phyloP scores from a whole-genome alignment of 306 rosid genomes.

The Gastrolobium bilobum region DNA sequence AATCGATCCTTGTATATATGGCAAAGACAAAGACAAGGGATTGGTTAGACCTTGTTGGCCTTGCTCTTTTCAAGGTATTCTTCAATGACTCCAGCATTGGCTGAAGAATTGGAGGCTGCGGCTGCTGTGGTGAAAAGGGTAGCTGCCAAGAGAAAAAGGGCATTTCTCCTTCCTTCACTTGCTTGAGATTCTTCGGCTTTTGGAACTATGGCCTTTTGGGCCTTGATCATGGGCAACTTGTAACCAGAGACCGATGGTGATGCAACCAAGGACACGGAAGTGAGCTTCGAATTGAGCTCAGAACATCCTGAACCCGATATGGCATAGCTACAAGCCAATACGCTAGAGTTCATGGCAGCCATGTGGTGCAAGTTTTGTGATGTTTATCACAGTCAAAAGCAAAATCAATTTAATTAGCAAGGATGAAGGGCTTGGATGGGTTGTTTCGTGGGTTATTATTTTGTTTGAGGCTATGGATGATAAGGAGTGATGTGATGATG shows the following conservation, averaged over 20 bases:
- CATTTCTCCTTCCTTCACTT: constrained; percentile 78
- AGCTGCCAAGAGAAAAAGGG: constrained; percentile 72
- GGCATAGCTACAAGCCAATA: constrained; percentile 79
- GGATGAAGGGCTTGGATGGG: background rate
- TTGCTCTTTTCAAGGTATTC: constrained; percentile 89
- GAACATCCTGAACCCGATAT: constrained; percentile 65
- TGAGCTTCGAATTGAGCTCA: constrained; percentile 63
- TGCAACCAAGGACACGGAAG: constrained; percentile 51
- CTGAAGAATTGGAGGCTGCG: constrained; percentile 50
- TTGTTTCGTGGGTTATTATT: background rate
- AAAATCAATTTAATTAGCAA: constrained; percentile 14
- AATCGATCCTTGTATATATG: too few species aligned
- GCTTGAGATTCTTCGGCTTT: constrained; percentile 41
- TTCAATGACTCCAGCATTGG: constrained; percentile 88
- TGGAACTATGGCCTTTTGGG: constrained; percentile 60
- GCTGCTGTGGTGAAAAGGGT: constrained; percentile 68
- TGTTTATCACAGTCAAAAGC: background rate
- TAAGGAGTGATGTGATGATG: constrained; percentile 48
- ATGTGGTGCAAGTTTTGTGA: constrained; percentile 48
- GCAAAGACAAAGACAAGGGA: background rate
- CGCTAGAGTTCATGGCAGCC: constrained; percentile 89
- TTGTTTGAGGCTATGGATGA: constrained; percentile 44
- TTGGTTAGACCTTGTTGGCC: constrained; percentile 80
- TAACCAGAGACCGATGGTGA: constrained; percentile 45
- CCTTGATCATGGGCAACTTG: constrained; percentile 69